Evolutionary conservation across 139 green algal species (phyloP), one percentile per base, ranked within the genome.

Genomic region (Chlamydomonas eustigma): DNA sequence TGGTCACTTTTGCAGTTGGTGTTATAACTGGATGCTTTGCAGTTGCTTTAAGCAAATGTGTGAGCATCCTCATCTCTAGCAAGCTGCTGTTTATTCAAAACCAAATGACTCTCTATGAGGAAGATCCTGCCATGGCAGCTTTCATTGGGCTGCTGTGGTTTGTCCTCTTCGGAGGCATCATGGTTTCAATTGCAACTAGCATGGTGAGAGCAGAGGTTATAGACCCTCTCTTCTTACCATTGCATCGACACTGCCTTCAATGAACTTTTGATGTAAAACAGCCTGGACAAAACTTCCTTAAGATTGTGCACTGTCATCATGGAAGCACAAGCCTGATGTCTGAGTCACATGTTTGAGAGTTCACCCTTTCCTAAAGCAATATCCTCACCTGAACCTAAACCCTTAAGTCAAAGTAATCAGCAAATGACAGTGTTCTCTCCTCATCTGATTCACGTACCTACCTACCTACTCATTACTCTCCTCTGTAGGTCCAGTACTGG

Each of bases 21-120:
- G 58, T 95, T 2, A 25, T 90, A 28, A 94, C 92, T 1, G 92
- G 89, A 24, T 37, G 87, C 1, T 81, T 92, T 12, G 88, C 86
- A 0, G 83, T 88, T 0, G 39, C 32, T 2, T 32, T 94, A 38
- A 79, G 77, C 12, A 76, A 76, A 35, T 37, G 18, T 0, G 85
- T 85, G 24, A 76, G 80, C 3, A 22, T 36, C 0, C 24, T 86
- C 52, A 76, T 83, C 38, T 72, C 80, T 31, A 81, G 76, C 63
- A 85, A 88, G 73, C 76, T 85, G 2, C 31, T 50, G 30, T 67
- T 80, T 30, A 65, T 91, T 2, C 79, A 88, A 37, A 2, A 24
- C 2, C 65, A 44, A 8, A 72, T 39, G 65, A 34, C 39, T 34
- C 44, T 58, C 12, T 18, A 58, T 58, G 44, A 58, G 44, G 44